Conservation (phyloP, 1,139 yeast species). For the Pichia kudriavzevii region DNA sequence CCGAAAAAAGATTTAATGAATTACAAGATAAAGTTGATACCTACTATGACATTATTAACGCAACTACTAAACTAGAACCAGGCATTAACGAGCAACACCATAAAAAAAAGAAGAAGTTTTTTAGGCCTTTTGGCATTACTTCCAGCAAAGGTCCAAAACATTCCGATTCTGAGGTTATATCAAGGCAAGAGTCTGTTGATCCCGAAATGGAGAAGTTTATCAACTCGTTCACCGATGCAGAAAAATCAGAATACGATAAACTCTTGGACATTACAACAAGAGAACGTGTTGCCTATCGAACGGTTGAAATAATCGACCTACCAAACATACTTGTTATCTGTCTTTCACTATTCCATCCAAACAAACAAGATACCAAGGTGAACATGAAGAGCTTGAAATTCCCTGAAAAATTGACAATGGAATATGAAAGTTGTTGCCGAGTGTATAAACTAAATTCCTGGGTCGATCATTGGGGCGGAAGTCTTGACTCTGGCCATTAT, state of each 20-base stretch:
- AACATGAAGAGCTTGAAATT: slow-evolving; percentile 19
- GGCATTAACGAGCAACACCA: slow-evolving; percentile 11
- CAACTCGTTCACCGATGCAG: slow-evolving; percentile 12
- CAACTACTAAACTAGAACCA: slow-evolving; percentile 7
- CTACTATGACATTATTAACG: slow-evolving; percentile 6
- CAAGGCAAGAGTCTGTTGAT: slow-evolving; percentile 1
- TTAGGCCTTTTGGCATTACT: no score
- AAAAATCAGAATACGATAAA: slow-evolving; percentile 17
- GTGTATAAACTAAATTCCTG: slow-evolving; percentile 70
- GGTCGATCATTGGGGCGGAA: slow-evolving; percentile 77
- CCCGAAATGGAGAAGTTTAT: slow-evolving; percentile 1
- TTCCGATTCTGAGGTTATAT: slow-evolving; percentile 1
- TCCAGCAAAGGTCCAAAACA: slow-evolving; percentile 3
- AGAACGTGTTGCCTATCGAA: slow-evolving; percentile 21
- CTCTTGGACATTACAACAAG: slow-evolving; percentile 15
- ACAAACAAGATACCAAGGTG: slow-evolving; percentile 20
- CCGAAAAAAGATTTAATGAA: slow-evolving; percentile 32
- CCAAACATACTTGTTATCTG: slow-evolving; percentile 28
- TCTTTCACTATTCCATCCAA: slow-evolving; percentile 26
- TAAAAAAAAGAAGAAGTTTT: slow-evolving; percentile 11
- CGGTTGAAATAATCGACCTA: slow-evolving; percentile 24
- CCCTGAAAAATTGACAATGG: slow-evolving; percentile 21
- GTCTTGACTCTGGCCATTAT: slow-evolving; percentile 83
- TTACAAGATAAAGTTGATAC: slow-evolving; percentile 14
- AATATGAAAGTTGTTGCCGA: slow-evolving; percentile 15